A percentile compares a stretch with the other conserved stretches of the same genome.
Conservation (phyloP, 768 basidiomycete genomes). For the Collybia mongolica region DNA sequence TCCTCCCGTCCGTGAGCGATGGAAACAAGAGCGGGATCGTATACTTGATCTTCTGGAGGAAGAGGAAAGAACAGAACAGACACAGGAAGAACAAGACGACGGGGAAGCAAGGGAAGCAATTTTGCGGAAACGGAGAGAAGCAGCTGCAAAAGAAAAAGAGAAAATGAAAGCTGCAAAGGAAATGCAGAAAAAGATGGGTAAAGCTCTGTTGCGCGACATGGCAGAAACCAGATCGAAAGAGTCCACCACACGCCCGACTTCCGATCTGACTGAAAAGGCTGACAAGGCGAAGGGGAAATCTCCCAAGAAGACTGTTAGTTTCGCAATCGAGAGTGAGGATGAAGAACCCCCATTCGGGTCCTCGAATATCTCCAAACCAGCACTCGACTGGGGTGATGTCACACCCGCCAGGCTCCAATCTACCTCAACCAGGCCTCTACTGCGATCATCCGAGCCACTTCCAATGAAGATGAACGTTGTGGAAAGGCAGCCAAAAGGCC, state of each 20-base stretch:
- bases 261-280: constrained; percentile 30
- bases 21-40: constrained; percentile 57
- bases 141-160: constrained; percentile 37
- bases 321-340: constrained; percentile 42
- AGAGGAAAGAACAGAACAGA: constrained; percentile 55
- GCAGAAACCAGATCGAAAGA: constrained; percentile 38
- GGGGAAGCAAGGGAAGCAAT: constrained; percentile 42
- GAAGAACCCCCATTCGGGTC: constrained; percentile 12
- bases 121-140: constrained; percentile 50
- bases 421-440: constrained; percentile 28
- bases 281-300: constrained; percentile 22
- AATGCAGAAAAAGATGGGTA: constrained; percentile 80
- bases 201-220: constrained; percentile 53
- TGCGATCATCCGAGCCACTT: constrained; percentile 34
- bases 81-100: constrained; percentile 37
- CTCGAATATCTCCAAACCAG: constrained; percentile 15
- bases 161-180: constrained; percentile 41
- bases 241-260: constrained; percentile 29
- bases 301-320: constrained; percentile 64
- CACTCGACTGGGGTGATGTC: constrained; percentile 53
- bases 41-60: constrained; percentile 71
- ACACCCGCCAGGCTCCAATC: constrained; percentile 46
- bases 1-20: constrained; percentile 43
- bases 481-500: constrained; percentile 50
- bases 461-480: constrained; percentile 73